phyloP scores from a whole-genome alignment of 371 early-diverging fungal genomes.

The Actinomortierella wolfii region DNA sequence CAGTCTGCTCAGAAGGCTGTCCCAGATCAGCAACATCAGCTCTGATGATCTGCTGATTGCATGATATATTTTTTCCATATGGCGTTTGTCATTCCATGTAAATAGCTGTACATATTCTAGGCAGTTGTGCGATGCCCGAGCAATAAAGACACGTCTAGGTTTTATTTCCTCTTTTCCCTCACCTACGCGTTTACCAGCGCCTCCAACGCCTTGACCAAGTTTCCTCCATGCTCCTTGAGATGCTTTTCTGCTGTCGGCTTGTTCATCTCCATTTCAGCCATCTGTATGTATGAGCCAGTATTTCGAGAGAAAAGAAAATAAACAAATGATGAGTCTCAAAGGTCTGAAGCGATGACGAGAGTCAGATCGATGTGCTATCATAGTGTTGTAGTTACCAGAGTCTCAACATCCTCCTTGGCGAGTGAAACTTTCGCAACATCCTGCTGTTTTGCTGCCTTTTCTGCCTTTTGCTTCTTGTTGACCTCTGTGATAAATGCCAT shows the following conservation, averaged over 20 bases:
- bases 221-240: slow-evolving; percentile 41
- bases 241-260: slow-evolving; percentile 39
- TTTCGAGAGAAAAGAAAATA: background rate
- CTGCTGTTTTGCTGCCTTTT: slow-evolving; percentile 27
- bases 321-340: background rate
- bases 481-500: slow-evolving; percentile 37
- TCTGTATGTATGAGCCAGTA: slow-evolving; percentile 1
- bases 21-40: background rate
- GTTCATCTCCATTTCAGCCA: slow-evolving; percentile 36
- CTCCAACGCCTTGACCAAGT: slow-evolving; percentile 30
- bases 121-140: background rate
- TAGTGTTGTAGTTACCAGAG: slow-evolving; percentile 5
- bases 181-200: slow-evolving; percentile 13
- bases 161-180: too few relatives aligned
- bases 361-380: too few relatives aligned
- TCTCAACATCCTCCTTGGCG: slow-evolving; percentile 38
- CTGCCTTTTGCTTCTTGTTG: slow-evolving; percentile 42
- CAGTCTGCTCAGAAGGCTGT: background rate
- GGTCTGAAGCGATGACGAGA: too few relatives aligned
- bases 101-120: too few relatives aligned
- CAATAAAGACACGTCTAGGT: slow-evolving; percentile 1
- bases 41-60: too few relatives aligned
- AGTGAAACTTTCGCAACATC: slow-evolving; percentile 27
- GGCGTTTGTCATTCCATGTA: too few relatives aligned
- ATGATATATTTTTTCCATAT: too few relatives aligned